These are phyloP conservation scores for Arabis hirsuta DNA, from an alignment of 345 rosid genomes.

Conservation along the genomic window DNA sequence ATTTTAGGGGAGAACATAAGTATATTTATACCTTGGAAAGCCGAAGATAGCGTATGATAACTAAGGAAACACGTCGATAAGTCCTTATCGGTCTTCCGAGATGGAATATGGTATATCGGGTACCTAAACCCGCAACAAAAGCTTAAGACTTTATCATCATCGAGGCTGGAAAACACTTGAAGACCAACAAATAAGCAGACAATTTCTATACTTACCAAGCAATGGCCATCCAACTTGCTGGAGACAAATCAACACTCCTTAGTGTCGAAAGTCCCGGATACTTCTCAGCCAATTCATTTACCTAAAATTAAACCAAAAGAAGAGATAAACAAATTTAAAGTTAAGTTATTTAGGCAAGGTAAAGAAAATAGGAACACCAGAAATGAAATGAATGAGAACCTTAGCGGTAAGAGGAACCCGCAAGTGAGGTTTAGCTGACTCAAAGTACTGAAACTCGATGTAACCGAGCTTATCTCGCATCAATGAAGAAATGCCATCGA, in stretches of 20 bases:
- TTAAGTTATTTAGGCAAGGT: neutral
- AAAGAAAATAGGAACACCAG: neutral
- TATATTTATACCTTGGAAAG: slow-evolving; percentile 65
- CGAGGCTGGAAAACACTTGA: neutral
- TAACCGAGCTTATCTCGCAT: slow-evolving; percentile 54
- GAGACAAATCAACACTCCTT: slow-evolving; percentile 74
- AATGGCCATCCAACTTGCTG: slow-evolving; percentile 95
- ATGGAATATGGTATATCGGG: slow-evolving; percentile 77
- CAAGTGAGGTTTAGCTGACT: slow-evolving; percentile 60
- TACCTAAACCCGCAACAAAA: slow-evolving; percentile 51
- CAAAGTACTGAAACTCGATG: slow-evolving; percentile 64
- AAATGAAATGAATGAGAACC: slow-evolving; percentile 43
- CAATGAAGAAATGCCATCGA: slow-evolving; percentile 37
- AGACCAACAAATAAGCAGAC: neutral
- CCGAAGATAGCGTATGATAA: slow-evolving; percentile 75
- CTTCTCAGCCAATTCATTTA: slow-evolving; percentile 53
- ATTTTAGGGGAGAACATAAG: neutral
- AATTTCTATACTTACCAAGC: slow-evolving; percentile 63
- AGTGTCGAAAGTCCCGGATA: slow-evolving; percentile 56
- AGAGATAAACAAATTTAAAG: neutral
- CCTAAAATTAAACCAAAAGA: slow-evolving; percentile 44
- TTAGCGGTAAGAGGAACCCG: slow-evolving; percentile 65
- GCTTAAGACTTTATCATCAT: slow-evolving; percentile 1
- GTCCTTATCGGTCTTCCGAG: slow-evolving; percentile 58
- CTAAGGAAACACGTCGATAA: slow-evolving; percentile 74